A percentile compares a stretch with the other conserved stretches of the same genome.
Conservation (phyloP, 805 yeast genomes). For the Nakazawaea holstii region DNA sequence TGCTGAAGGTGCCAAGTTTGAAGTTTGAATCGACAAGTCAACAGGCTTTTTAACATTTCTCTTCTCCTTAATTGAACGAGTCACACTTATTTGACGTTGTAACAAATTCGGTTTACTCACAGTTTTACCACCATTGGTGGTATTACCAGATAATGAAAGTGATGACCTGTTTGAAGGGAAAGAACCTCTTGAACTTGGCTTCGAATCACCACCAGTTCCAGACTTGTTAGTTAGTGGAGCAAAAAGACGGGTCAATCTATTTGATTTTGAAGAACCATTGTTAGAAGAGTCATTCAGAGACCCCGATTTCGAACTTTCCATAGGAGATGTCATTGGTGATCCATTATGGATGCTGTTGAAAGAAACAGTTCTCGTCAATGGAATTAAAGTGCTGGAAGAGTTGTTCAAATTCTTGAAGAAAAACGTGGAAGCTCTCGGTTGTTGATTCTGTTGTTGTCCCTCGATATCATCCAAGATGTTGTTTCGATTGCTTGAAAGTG, state of each 20-base stretch:
- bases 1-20: slow-evolving; percentile 9
- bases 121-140: background rate
- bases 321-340: slow-evolving; percentile 13
- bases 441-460: slow-evolving; percentile 8
- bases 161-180: background rate
- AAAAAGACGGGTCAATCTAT: slow-evolving; percentile 5
- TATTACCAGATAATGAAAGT: background rate
- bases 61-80: slow-evolving; percentile 8
- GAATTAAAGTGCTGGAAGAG: slow-evolving; percentile 15
- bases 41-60: slow-evolving; percentile 20
- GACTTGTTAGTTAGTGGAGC: background rate
- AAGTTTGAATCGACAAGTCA: slow-evolving; percentile 22
- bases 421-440: background rate
- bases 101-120: background rate
- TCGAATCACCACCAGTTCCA: background rate
- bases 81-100: slow-evolving; percentile 5
- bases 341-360: slow-evolving; percentile 12
- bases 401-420: slow-evolving; percentile 13
- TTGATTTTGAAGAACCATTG: background rate
- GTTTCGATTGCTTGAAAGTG: background rate
- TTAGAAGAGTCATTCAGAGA: background rate
- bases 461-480: slow-evolving; percentile 3
- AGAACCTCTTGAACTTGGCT: background rate
- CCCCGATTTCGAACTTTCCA: background rate
- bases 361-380: slow-evolving; percentile 20